Evolutionary conservation across 73 alveolate species (phyloP).

Genomic region (Tetrahymena borealis): DNA sequence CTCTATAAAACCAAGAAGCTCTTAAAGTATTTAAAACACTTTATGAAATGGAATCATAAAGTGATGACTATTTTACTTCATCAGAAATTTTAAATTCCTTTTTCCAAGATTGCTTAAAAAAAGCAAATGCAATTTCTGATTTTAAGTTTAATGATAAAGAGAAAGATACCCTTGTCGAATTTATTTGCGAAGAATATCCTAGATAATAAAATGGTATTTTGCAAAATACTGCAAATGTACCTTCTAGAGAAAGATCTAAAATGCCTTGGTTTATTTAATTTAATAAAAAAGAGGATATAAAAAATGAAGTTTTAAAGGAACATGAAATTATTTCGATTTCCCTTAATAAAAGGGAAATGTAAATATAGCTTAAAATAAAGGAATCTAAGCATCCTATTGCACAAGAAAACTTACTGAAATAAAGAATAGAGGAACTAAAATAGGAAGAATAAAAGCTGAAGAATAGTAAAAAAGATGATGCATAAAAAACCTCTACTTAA

Average conservation of each 20-base stretch:
- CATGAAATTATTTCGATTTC: neutral
- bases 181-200: neutral
- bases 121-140: neutral
- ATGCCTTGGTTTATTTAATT: neutral
- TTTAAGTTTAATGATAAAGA: neutral
- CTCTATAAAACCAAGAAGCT: neutral
- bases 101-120: neutral
- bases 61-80: neutral
- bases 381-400: neutral
- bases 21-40: no score
- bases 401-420: neutral
- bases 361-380: neutral
- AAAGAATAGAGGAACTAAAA: neutral
- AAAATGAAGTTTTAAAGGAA: neutral
- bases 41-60: no score
- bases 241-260: neutral
- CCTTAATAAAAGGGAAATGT: neutral
- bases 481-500: no score
- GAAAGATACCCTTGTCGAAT: neutral
- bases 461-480: neutral
- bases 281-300: no score
- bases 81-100: neutral
- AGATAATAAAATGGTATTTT: neutral
- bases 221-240: neutral
- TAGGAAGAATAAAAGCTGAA: neutral